Evolutionary conservation across 225 moss, liverwort and hornwort species (phyloP).

Genomic region (Climacium dendroides): DNA sequence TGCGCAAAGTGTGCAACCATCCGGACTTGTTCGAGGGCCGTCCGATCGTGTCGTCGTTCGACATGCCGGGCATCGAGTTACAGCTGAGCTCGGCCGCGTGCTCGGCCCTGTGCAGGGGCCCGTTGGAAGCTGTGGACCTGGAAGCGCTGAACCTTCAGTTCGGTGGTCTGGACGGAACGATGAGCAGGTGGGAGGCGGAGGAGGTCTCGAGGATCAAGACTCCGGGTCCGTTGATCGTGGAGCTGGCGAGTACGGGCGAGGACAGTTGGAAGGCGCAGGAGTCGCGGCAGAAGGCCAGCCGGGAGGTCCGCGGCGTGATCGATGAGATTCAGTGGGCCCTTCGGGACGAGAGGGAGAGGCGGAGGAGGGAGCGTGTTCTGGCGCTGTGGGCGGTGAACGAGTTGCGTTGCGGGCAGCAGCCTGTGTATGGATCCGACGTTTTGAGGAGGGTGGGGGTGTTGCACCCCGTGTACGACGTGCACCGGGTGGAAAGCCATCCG

Average conservation of each 20-base stretch:
- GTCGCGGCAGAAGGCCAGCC: constrained; percentile 4
- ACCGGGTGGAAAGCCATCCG: constrained; percentile 36
- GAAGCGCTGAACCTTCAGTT: constrained; percentile 41
- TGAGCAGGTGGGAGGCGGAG: constrained; percentile 78
- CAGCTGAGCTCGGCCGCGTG: constrained; percentile 72
- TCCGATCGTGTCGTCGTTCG: constrained; percentile 94
- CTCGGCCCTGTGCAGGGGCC: constrained; percentile 25
- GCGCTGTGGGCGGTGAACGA: constrained; percentile 45
- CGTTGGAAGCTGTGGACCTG: constrained; percentile 36
- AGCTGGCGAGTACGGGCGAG: constrained; percentile 78
- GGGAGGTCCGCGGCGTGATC: constrained; percentile 47
- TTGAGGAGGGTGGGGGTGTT: constrained; percentile 48
- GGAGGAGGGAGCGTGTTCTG: constrained; percentile 46
- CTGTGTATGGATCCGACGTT: constrained; percentile 56
- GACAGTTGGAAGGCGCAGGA: constrained; percentile 55
- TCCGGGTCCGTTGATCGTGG: constrained; percentile 64
- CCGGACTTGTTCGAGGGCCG: constrained; percentile 97
- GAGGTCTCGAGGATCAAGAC: constrained; percentile 47
- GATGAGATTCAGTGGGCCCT: constrained; percentile 59
- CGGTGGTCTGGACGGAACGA: constrained; percentile 29
- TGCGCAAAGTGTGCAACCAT: constrained; percentile 97
- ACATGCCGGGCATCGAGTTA: constrained; percentile 75
- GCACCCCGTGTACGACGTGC: constrained; percentile 68
- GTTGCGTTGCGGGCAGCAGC: constrained; percentile 54
- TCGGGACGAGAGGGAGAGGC: constrained; percentile 36